A percentile compares a stretch with the other conserved stretches of the same genome.
phyloP scores from a whole-genome alignment of 2,329 filamentous ascomycete genomes.

The Chaetomium sp. region DNA sequence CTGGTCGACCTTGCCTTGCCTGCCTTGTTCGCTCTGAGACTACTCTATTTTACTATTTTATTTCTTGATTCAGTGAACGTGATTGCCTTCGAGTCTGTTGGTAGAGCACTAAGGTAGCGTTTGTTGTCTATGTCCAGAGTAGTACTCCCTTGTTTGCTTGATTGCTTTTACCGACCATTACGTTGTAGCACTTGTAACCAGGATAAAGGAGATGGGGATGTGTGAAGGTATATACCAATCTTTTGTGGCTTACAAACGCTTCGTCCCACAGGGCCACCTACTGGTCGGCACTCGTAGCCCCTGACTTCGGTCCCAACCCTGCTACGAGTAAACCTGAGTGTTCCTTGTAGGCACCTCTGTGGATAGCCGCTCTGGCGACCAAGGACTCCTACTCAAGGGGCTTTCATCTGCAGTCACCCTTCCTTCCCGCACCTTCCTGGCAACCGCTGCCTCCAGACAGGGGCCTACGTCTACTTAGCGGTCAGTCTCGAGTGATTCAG shows the following conservation, averaged over 20 bases:
- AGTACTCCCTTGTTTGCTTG: background rate
- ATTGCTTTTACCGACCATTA: too few relatives aligned
- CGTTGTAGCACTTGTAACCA: too few relatives aligned
- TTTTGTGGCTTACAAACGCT: background rate
- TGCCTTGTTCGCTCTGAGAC: background rate
- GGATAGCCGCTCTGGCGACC: background rate
- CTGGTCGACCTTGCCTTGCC: background rate
- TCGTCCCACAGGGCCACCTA: too few relatives aligned
- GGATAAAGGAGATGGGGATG: background rate
- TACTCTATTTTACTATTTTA: background rate
- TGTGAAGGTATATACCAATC: background rate
- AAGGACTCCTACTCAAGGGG: background rate
- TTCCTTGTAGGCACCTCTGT: background rate
- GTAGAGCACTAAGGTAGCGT: background rate
- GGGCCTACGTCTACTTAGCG: background rate
- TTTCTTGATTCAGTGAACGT: background rate
- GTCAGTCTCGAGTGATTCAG: too few relatives aligned
- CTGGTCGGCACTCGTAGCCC: background rate
- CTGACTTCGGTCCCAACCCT: background rate
- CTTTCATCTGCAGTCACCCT: constrained; percentile 2
- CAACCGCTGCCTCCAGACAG: background rate
- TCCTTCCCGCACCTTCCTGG: background rate
- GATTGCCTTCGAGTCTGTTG: background rate
- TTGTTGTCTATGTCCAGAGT: background rate
- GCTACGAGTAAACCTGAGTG: background rate